Conservation (phyloP, 2,329 filamentous ascomycete species). For the Aureobasidium sp. region DNA sequence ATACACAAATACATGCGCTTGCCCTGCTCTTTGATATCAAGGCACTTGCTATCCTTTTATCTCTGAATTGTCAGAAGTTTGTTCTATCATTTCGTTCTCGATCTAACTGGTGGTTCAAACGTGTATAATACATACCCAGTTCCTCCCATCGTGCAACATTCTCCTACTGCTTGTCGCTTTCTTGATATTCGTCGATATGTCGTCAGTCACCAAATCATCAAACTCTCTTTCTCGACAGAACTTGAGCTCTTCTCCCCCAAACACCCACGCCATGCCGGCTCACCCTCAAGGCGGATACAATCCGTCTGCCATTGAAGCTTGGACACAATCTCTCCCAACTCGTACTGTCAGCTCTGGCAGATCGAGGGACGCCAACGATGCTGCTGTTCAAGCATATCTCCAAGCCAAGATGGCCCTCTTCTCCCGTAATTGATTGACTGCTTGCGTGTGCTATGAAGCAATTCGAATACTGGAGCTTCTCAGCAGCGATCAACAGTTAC, state of each 20-base stretch:
- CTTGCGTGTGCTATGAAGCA: background rate
- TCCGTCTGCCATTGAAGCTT: slow-evolving; percentile 13
- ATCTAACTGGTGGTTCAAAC: background rate
- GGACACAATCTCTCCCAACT: slow-evolving; percentile 12
- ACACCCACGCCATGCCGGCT: background rate
- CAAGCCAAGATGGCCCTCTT: slow-evolving; percentile 28
- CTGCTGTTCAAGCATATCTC: slow-evolving; percentile 26
- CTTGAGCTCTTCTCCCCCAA: background rate
- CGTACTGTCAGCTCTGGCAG: background rate
- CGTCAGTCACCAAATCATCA: slow-evolving; percentile 3
- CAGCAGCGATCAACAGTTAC: background rate
- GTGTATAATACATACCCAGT: background rate
- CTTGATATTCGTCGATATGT: background rate
- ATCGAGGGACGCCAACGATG: slow-evolving; percentile 13
- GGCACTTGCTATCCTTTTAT: background rate
- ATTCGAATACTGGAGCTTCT: background rate
- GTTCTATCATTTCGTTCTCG: background rate
- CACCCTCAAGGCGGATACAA: slow-evolving; percentile 11
- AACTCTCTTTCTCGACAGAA: background rate
- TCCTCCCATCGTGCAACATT: background rate
- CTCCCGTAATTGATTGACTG: slow-evolving; percentile 12
- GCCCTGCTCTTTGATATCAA: background rate
- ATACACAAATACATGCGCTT: slow-evolving; percentile 9
- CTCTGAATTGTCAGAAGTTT: background rate
- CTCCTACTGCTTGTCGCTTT: background rate